phyloP scores from a whole-genome alignment of 2,329 filamentous ascomycete species.

The Penicillium sumatraense region DNA sequence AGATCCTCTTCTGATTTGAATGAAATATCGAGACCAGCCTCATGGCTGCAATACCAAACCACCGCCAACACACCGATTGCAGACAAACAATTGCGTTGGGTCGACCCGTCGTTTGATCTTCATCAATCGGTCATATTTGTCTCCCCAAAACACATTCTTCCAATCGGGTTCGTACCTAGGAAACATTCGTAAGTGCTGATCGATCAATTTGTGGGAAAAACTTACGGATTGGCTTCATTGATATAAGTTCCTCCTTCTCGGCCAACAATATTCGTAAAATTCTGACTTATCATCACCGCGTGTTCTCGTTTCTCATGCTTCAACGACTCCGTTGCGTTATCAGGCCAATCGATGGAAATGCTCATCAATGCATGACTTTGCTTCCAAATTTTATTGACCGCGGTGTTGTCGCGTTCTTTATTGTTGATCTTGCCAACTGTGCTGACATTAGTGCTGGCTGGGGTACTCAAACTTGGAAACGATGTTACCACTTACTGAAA shows the following conservation, averaged over 20 bases:
- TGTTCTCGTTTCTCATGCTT: not conserved
- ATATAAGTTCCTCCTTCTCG: not conserved
- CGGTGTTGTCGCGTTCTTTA: not conserved
- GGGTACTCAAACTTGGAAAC: not conserved
- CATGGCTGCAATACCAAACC: not conserved
- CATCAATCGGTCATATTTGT: slow-evolving; percentile 1
- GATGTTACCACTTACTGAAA: not conserved
- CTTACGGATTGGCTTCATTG: slow-evolving; percentile 2
- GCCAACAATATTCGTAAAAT: not conserved
- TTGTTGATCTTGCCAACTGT: not conserved
- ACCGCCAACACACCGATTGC: not conserved
- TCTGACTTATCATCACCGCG: not conserved
- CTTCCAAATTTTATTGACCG: not conserved
- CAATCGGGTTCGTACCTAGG: slow-evolving; percentile 4
- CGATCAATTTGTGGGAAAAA: too few relatives aligned
- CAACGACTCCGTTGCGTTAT: not conserved
- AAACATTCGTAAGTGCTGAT: not conserved
- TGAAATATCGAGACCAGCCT: not conserved
- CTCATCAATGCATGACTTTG: not conserved
- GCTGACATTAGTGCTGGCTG: not conserved
- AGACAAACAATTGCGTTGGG: not conserved
- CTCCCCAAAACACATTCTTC: slow-evolving; percentile 5
- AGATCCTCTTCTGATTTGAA: too few relatives aligned
- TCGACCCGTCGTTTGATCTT: slow-evolving; percentile 1
- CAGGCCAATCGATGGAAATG: not conserved